These are phyloP conservation scores for Cytauxzoon felis DNA, from an alignment of 169 alveolate genomes.

Conservation along the genomic window DNA sequence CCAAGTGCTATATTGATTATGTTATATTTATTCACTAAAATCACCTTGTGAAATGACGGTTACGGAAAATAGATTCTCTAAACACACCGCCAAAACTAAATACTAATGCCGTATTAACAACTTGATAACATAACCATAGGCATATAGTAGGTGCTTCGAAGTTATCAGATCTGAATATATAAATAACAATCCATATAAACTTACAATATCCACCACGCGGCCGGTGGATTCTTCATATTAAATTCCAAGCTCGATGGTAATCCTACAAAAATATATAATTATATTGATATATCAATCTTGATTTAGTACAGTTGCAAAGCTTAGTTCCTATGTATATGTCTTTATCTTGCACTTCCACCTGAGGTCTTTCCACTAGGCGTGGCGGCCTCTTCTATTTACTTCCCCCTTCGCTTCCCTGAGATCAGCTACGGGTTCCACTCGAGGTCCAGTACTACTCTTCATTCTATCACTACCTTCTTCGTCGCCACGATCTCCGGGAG, in stretches of 20 bases:
- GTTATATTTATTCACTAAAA: neutral
- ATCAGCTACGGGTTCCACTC: no score
- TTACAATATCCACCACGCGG: slow-evolving; percentile 83
- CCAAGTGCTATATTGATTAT: slow-evolving; percentile 61
- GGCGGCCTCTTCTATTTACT: no score
- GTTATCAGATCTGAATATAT: slow-evolving; percentile 75
- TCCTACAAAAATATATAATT: slow-evolving; percentile 10
- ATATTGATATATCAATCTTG: neutral
- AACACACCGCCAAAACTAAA: slow-evolving; percentile 80
- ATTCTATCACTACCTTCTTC: no score
- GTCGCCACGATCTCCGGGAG: no score
- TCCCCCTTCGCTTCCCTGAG: no score
- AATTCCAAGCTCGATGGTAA: slow-evolving; percentile 63
- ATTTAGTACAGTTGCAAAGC: neutral
- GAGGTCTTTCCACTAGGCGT: no score
- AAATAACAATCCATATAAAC: neutral
- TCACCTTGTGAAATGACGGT: slow-evolving; percentile 73
- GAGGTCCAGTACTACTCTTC: no score
- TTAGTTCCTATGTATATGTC: neutral
- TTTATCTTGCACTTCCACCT: no score
- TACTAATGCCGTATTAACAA: slow-evolving; percentile 80
- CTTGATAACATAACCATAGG: slow-evolving; percentile 80
- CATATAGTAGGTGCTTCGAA: slow-evolving; percentile 80
- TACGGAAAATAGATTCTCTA: slow-evolving; percentile 71
- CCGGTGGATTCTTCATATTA: slow-evolving; percentile 64